Evolutionary conservation across 2,329 filamentous ascomycete genomes (phyloP), one percentile per base, ranked within the genome.

Genomic region (Epichloe gansuensis): DNA sequence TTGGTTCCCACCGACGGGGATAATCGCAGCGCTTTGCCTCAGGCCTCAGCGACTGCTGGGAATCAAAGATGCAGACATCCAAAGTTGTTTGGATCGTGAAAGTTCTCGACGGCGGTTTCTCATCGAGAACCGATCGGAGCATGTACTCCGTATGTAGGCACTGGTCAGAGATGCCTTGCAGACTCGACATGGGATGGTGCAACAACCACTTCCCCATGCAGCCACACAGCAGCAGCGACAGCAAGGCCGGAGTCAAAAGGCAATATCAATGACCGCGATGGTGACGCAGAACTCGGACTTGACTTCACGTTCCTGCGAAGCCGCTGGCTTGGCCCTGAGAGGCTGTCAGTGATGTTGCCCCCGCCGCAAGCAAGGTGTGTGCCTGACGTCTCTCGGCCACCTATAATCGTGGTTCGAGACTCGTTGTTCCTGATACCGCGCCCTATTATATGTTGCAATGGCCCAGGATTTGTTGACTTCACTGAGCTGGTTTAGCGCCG

Each of bases 141-240:
- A 28, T 50, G 54, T 49, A 31, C 28, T 31, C 1, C 28, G 9
- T 9, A 31, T 31, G 8, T 31, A 21, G 1, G 1, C 17, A 21
- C 17, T 21, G 28, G 28, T 31, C 28, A 31, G 52, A 52, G 43
- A 50, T 52, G 31, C 44, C 43, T 37, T 53, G 51, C 53, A 55
- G 51, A 37, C 25, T 50, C 21, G 44, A 53, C 47, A 55, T 39
- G 54, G 51, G 38, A 13, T 35, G 45, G 5, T 11, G 34, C 17
- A 23, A 25, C 35, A 23, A n/a, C 7, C 8, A 31, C 8, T 8
- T 3, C 15, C 15, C 23, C 51, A 49, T 51, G 54, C 51, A 51
- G 53, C 53, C 50, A 52, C 46, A 35, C 45, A 41, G 44, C 38
- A 38, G 34, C 23, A 28, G 21, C 5, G 15, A 21, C 39, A 41